Conservation (phyloP, 306 rosid species). For the Coriaria nepalensis region DNA sequence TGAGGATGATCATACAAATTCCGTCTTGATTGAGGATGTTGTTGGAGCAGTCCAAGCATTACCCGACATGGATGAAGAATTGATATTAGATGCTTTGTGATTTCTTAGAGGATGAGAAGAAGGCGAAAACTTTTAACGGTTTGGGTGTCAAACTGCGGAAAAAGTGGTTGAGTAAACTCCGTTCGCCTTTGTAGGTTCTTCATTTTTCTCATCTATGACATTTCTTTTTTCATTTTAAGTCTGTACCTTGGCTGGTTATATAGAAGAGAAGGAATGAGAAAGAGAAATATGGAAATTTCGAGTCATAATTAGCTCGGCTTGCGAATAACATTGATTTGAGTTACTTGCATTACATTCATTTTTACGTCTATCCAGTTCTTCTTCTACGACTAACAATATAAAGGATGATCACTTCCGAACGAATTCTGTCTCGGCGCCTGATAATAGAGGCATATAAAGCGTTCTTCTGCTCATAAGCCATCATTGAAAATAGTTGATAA, state of each 20-base stretch:
- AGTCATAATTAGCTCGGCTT: no score
- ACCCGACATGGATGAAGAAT: constrained; percentile 70
- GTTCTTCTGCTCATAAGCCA: constrained; percentile 21
- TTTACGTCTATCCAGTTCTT: no score
- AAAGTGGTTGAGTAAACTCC: constrained; percentile 69
- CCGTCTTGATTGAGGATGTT: constrained; percentile 41
- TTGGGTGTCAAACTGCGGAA: constrained; percentile 45
- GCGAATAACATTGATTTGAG: no score
- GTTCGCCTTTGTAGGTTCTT: constrained; percentile 21
- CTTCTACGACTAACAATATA: no score
- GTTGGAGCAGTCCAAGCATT: constrained; percentile 63
- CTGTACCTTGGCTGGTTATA: no score
- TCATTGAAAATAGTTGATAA: constrained; percentile 39
- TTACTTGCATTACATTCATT: no score
- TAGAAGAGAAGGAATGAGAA: no score
- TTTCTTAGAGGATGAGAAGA: constrained; percentile 60
- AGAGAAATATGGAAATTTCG: no score
- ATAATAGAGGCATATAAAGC: no score
- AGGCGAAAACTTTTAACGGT: constrained; percentile 64
- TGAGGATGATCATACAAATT: constrained; percentile 20
- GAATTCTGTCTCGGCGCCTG: no score
- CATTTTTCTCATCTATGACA: neutral
- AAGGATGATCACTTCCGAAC: no score
- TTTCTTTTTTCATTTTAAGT: neutral
- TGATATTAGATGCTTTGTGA: constrained; percentile 69